Percentiles rank a stretch among this genome's conserved stretches.
Conservation (phyloP, 805 yeast species). For the Cyberlindnera mrakii region DNA sequence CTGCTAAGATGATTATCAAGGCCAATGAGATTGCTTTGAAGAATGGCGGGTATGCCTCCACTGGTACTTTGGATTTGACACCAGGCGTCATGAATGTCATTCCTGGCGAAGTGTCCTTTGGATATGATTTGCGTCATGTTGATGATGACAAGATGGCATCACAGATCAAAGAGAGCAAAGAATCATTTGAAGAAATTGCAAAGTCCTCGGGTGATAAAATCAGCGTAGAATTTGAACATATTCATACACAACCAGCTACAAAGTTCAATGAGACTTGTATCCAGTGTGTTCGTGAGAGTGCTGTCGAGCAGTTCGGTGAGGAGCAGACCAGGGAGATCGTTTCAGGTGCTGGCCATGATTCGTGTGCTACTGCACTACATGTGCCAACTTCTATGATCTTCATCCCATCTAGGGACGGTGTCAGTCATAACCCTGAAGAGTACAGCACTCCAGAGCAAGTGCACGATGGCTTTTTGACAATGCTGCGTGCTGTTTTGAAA, state of each 20-base stretch:
- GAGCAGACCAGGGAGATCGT: conserved; percentile 39
- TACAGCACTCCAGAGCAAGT: conserved; percentile 59
- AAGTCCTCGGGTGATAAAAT: conserved; percentile 27
- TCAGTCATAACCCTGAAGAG: conserved; percentile 63
- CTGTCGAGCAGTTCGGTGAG: conserved; percentile 42
- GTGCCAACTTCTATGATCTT: conserved; percentile 73
- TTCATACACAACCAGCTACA: conserved; percentile 50
- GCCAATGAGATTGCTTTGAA: conserved; percentile 50
- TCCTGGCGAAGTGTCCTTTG: conserved; percentile 54
- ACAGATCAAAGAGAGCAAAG: conserved; percentile 34
- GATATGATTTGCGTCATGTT: conserved; percentile 55
- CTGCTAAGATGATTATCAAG: conserved; percentile 48
- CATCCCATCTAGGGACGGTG: conserved; percentile 62
- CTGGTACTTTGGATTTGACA: conserved; percentile 49
- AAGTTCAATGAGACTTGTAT: conserved; percentile 49
- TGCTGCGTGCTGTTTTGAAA: conserved; percentile 43
- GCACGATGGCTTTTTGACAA: conserved; percentile 52
- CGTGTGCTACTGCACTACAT: conserved; percentile 48
- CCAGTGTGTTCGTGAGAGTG: conserved; percentile 45
- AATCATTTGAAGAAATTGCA: conserved; percentile 32
- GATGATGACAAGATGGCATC: conserved; percentile 35
- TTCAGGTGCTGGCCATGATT: conserved; percentile 75
- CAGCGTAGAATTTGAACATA: conserved; percentile 34
- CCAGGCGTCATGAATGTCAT: conserved; percentile 66
- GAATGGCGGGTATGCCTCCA: conserved; percentile 48